A percentile compares a stretch with the other conserved stretches of the same genome.
Evolutionary conservation across 2,329 filamentous ascomycete species (phyloP).

Genomic region (Fusarium pseudonygamai): DNA sequence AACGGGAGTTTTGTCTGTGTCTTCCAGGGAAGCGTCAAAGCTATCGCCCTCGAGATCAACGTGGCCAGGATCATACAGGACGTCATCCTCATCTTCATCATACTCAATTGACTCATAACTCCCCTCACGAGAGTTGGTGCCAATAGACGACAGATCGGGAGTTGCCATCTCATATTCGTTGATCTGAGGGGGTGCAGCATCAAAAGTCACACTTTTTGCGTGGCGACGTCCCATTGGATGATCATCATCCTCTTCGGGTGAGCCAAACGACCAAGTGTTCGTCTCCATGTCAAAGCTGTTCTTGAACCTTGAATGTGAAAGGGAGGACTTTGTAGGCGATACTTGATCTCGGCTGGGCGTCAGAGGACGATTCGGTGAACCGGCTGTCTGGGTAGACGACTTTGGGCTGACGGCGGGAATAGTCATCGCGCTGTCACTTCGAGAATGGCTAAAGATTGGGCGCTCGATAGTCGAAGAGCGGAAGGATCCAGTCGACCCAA

Average conservation of each 20-base stretch:
- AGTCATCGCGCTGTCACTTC: constrained; percentile 64
- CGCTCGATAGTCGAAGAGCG: constrained; percentile 59
- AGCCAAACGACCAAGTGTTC: constrained; percentile 74
- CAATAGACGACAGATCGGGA: constrained; percentile 91
- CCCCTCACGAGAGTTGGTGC: constrained; percentile 88
- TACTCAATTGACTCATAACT: constrained; percentile 89
- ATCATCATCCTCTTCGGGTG: constrained; percentile 65
- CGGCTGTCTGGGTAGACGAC: constrained; percentile 50
- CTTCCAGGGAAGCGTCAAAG: constrained; percentile 94
- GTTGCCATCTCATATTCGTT: constrained; percentile 99
- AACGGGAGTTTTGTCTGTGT: constrained; percentile 96
- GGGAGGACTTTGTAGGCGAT: constrained; percentile 90
- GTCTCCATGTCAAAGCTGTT: constrained; percentile 75
- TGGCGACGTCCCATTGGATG: constrained; percentile 77
- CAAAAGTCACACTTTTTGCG: constrained; percentile 97
- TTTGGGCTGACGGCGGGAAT: constrained; percentile 68
- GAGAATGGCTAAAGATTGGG: constrained; percentile 56
- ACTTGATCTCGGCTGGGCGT: constrained; percentile 74
- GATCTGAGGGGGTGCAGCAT: constrained; percentile 89
- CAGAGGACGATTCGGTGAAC: constrained; percentile 43
- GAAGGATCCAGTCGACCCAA: constrained; percentile 66
- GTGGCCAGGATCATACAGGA: constrained; percentile 63
- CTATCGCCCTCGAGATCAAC: constrained; percentile 74
- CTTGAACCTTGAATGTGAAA: constrained; percentile 75
- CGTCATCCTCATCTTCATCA: constrained; percentile 74